phyloP scores from a whole-genome alignment of 345 rosid species.

The Psidium friedrichsthalianum region DNA sequence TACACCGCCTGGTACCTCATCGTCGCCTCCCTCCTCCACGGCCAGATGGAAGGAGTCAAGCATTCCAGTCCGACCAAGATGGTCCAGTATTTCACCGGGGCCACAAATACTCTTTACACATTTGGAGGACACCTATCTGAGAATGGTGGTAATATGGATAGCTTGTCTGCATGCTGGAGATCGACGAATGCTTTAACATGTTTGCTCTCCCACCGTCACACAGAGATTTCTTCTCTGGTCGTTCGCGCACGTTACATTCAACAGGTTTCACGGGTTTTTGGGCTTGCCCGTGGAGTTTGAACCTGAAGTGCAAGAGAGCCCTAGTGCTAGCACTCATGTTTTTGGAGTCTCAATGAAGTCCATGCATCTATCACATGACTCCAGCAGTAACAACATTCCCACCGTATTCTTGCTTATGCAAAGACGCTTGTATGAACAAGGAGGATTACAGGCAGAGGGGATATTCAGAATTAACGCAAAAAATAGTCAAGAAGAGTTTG shows the following conservation, averaged over 20 bases:
- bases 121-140: slow-evolving; percentile 99
- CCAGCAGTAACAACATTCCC: slow-evolving; percentile 91
- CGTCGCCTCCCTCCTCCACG: slow-evolving; percentile 85
- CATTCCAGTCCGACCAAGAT: slow-evolving; percentile 86
- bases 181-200: no score
- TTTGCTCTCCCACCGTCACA: no score
- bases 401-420: slow-evolving; percentile 79
- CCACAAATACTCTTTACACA: slow-evolving; percentile 99
- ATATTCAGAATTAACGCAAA: slow-evolving; percentile 35
- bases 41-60: slow-evolving; percentile 91
- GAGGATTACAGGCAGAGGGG: slow-evolving; percentile 62
- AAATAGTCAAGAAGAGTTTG: slow-evolving; percentile 36
- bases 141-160: no score
- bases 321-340: slow-evolving; percentile 87
- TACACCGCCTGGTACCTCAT: slow-evolving; percentile 99
- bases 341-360: slow-evolving; percentile 96
- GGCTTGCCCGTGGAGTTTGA: slow-evolving; percentile 84
- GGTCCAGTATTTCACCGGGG: slow-evolving; percentile 93
- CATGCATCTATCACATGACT: slow-evolving; percentile 88
- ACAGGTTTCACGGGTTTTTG: slow-evolving; percentile 76
- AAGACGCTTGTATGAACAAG: slow-evolving; percentile 65
- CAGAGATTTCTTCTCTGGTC: no score
- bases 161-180: no score
- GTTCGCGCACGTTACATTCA: slow-evolving; percentile 87
- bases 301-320: slow-evolving; percentile 69